Percentiles rank a stretch among this genome's conserved stretches.
Evolutionary conservation across 805 yeast species (phyloP).

Genomic region (Ascoidea tarda): DNA sequence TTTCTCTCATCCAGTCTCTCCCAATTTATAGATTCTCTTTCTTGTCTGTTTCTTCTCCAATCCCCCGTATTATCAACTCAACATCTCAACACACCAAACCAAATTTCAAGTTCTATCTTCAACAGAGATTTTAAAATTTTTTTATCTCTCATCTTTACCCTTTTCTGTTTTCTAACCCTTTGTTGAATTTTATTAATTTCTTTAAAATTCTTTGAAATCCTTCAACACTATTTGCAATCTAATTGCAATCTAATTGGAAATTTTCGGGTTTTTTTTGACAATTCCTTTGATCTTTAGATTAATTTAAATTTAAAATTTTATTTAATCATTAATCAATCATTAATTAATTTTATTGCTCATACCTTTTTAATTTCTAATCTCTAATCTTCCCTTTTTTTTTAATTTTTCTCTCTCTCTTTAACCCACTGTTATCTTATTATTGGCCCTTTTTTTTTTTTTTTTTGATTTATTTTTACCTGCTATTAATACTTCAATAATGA

Average conservation of each 20-base stretch:
- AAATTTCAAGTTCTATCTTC: no score
- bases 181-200: no score
- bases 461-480: background rate
- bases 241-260: background rate
- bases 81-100: no score
- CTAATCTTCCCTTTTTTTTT: background rate
- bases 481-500: background rate
- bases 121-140: no score
- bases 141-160: no score
- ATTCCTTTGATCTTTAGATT: background rate
- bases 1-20: no score
- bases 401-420: background rate
- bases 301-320: background rate
- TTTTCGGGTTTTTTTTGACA: background rate
- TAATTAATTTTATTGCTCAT: constrained; percentile 4
- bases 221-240: background rate
- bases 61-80: no score
- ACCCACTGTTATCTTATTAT: constrained; percentile 4
- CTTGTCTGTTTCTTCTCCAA: no score
- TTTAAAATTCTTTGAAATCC: no score
- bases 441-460: background rate
- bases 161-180: no score
- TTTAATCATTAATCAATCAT: constrained; percentile 2
- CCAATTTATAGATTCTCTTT: no score
- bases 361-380: constrained; percentile 1